A percentile compares a stretch with the other conserved stretches of the same genome.
Conservation (phyloP, 768 basidiomycete genomes). For the Xanthoconium stramineum region DNA sequence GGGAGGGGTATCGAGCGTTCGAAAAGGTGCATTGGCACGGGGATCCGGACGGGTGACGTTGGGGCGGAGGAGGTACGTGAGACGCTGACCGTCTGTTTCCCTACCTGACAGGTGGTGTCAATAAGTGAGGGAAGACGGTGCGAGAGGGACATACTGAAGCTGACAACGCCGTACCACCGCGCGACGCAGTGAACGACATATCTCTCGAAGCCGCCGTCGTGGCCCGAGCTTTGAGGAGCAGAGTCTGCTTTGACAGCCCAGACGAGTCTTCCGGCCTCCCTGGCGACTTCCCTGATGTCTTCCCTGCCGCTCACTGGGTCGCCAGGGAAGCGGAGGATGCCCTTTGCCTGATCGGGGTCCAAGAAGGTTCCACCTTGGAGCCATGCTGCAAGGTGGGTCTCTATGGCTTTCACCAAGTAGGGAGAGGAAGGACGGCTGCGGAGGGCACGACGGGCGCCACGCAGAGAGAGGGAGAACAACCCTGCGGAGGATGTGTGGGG, state of each 20-base stretch:
- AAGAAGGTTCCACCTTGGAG: conserved; percentile 57
- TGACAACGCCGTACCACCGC: conserved; percentile 73
- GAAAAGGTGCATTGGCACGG: conserved; percentile 20
- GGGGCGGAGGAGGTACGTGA: conserved; percentile 80
- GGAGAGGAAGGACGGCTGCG: conserved; percentile 51
- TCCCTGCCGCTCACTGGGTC: conserved; percentile 49
- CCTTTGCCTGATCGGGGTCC: conserved; percentile 42
- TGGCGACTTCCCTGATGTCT: conserved; percentile 59
- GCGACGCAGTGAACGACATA: conserved; percentile 84
- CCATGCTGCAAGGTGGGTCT: conserved; percentile 63
- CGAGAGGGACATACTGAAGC: conserved; percentile 62
- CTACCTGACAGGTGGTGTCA: conserved; percentile 32
- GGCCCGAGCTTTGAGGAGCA: background rate
- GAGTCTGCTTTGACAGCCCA: conserved; percentile 51
- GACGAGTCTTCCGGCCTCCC: conserved; percentile 64
- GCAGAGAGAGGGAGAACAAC: conserved; percentile 71
- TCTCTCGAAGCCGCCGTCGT: conserved; percentile 69
- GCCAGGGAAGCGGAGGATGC: conserved; percentile 35
- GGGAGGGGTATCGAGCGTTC: conserved; percentile 66
- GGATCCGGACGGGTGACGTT: conserved; percentile 63
- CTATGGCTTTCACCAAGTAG: conserved; percentile 64
- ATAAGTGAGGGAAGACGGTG: background rate
- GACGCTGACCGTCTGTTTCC: conserved; percentile 50
- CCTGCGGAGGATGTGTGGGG: conserved; percentile 64
- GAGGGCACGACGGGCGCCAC: conserved; percentile 68